Conservation (phyloP, 768 basidiomycete genomes). For the Lactifluus hygrophoroides region DNA sequence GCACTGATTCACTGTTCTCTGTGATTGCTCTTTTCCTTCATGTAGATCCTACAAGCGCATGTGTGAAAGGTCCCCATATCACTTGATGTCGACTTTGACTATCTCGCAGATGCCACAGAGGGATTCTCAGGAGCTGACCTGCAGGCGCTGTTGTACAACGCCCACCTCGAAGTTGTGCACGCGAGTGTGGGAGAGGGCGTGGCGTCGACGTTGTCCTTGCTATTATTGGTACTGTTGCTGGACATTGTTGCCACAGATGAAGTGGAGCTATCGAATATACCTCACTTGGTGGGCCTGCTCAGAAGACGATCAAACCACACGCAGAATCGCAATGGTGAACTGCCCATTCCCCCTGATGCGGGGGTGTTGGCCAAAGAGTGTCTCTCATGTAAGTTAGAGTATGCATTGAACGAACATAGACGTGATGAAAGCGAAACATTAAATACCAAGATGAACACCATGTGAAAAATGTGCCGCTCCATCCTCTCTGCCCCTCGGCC, state of each 20-base stretch:
- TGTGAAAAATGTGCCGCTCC: not conserved
- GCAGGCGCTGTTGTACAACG: slow-evolving; percentile 92
- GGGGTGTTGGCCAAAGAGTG: slow-evolving; percentile 59
- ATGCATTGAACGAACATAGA: slow-evolving; percentile 1
- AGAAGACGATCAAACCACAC: slow-evolving; percentile 38
- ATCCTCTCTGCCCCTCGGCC: not conserved
- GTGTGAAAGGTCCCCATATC: slow-evolving; percentile 61
- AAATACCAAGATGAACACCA: slow-evolving; percentile 9
- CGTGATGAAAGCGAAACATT: not conserved
- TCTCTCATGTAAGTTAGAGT: slow-evolving; percentile 42
- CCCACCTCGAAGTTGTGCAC: slow-evolving; percentile 89
- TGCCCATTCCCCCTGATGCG: slow-evolving; percentile 59
- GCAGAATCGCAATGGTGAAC: slow-evolving; percentile 73
- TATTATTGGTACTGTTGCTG: no score
- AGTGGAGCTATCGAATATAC: slow-evolving; percentile 59
- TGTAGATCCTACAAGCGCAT: slow-evolving; percentile 74
- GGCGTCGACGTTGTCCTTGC: no score
- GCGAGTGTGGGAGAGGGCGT: slow-evolving; percentile 48
- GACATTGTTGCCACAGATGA: no score
- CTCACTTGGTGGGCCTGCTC: slow-evolving; percentile 40
- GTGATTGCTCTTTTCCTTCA: not conserved
- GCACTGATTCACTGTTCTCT: no score
- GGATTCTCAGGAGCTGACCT: slow-evolving; percentile 94
- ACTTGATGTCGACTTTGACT: slow-evolving; percentile 51
- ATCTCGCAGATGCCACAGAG: slow-evolving; percentile 64